Base-by-base conservation (phyloP, 164 flowering plant species). In the Pachysandra terminalis region DNA sequence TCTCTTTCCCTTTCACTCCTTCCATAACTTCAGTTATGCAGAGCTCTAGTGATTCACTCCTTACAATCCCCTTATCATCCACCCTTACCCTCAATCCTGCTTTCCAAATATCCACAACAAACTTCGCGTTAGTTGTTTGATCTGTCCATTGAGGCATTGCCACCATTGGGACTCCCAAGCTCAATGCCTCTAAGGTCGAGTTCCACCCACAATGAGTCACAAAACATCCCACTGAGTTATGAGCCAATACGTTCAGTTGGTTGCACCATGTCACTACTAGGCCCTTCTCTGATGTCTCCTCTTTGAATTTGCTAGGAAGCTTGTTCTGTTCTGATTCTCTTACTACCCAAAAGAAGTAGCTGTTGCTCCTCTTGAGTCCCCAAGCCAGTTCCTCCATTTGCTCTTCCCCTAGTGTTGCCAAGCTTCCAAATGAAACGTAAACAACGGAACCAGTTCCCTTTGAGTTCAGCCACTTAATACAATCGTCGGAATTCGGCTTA, bases 131-230 rank as follows among this genome's bases (percentile, higher is more conserved):
- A 0, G 86, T 82, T 0, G 74, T 52, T 51, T 87, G 89, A 63
- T 87, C 87, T 5, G 77, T 45, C 81, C 81, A 80, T 40, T 78
- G 83, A 9, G 91, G 87, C 67, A 83, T 56, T 3, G 71, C 81
- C 32, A 87, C 74, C 81, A 87, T 66, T 0, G 87, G 87, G 67
- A 87, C 84, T 14, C 89, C 91, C 48, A 81, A 64, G 73, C 84
- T 73, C 70, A 87, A 55, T 16, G 84, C 85, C 73, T 87, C 91
- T 10, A 83, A 49, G 0, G 81, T 81, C 19, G 87, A 86, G 67
- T 85, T 86, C 83, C 83, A 85, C n/a, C 89, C 88, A 54, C 86
- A 79, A 48, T 87, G 89, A 0, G 83, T 83, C 52, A 81, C 8
- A 28, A 87, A 87, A 63, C 91, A 87, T 4, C 89, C 91, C 0